Base-by-base conservation (phyloP, 2,329 filamentous ascomycete species). In the Dactylellina drechsleri region DNA sequence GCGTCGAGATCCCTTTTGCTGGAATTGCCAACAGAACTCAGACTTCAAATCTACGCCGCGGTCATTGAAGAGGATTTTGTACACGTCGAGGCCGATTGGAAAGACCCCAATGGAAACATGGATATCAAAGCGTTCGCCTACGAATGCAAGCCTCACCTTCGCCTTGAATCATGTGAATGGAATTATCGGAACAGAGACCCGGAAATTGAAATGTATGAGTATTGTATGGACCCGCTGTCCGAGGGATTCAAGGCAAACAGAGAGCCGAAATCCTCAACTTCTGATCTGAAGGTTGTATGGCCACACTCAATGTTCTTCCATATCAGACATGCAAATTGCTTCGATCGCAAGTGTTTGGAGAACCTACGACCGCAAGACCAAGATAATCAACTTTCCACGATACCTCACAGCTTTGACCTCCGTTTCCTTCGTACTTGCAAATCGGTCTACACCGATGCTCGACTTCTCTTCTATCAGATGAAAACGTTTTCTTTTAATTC, bases 51-150 rank as follows among this genome's bases (percentile, higher is more conserved):
- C 4, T 68, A 68, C 49, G 12, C 50, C 7, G 12, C 13, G 10
- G 36, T 68, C 16, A 43, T 68, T 40, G 65, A 47, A 8, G 23
- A 56, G 2, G 18, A 45, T 7, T 61, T 61, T 10, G 40, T 40
- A 4, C 65, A 68, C 36, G 40, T 61, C 20, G 65, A 68, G 49
- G 49, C 53, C 8, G 49, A 67, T 15, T 67, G 64, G 64, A 59
- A 40, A 36, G 54, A 67, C 10, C 28, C 15, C 6, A 13, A 13
- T 1, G 54, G 45, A 1, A 52, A 43, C 20, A 20, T 28, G 1
- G 54, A 67, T 26, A 3, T 43, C 5, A 20, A 28, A 28, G 31
- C 53, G 2, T 66, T 58, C 28, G 43, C 50, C 10, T 31, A 50
- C n/a, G 49, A 50, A 15, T 31, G 47, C 20, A 53, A 28, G 15